Conservation (phyloP, 2,329 filamentous ascomycete genomes). For the Fusarium pseudocircinatum region DNA sequence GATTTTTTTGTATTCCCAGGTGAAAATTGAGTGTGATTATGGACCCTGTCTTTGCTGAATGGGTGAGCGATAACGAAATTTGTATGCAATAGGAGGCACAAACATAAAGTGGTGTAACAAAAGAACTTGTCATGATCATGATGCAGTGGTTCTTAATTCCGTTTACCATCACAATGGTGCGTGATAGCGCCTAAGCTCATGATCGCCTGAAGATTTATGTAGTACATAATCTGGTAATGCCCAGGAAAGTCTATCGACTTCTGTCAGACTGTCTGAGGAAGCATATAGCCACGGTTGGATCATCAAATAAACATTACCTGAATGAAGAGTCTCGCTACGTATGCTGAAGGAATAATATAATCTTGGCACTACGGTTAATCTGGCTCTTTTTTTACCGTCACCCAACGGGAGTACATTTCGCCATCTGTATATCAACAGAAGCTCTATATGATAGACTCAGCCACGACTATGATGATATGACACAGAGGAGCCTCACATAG, state of each 20-base stretch:
- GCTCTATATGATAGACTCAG: background rate
- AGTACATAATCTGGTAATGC: background rate
- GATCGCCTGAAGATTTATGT: background rate
- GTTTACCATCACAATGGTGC: background rate
- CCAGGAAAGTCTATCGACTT: background rate
- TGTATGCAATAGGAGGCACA: background rate
- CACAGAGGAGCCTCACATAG: background rate
- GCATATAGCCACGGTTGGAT: background rate
- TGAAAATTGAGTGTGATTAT: background rate
- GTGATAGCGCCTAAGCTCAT: background rate
- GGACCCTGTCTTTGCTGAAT: background rate
- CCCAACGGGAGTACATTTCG: no score
- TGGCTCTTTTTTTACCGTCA: background rate
- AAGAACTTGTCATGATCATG: background rate
- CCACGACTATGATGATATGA: background rate
- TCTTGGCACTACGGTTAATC: background rate
- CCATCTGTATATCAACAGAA: background rate
- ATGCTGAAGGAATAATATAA: background rate
- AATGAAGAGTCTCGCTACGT: background rate
- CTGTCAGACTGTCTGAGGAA: background rate
- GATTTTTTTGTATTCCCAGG: conserved; percentile 37
- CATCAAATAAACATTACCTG: background rate
- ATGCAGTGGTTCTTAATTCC: background rate
- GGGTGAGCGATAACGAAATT: background rate
- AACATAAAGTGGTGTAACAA: background rate